Percentiles rank a stretch among this genome's conserved stretches.
Conservation (phyloP, 2,329 filamentous ascomycete species). For the Teratosphaeria destructans region DNA sequence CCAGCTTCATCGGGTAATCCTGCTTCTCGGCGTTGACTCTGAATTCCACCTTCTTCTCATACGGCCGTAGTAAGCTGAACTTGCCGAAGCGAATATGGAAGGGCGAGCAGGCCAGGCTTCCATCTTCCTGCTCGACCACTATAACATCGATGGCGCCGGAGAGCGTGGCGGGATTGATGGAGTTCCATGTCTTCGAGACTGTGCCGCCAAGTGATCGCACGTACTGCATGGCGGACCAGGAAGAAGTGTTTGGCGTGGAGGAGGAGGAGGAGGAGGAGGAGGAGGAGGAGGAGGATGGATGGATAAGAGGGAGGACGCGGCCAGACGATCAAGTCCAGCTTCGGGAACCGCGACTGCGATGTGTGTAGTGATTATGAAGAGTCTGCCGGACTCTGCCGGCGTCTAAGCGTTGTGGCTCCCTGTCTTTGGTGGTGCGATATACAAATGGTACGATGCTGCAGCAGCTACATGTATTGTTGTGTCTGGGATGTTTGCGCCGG, state of each 20-base stretch:
- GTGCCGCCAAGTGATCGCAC: slow-evolving; percentile 89
- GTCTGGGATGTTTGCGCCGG: background rate
- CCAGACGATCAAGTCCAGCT: background rate
- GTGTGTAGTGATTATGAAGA: background rate
- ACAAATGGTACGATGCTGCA: background rate
- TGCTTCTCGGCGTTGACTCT: slow-evolving; percentile 86
- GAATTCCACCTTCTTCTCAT: slow-evolving; percentile 98
- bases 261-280: background rate
- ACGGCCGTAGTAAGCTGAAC: slow-evolving; percentile 88
- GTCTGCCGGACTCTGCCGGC: background rate
- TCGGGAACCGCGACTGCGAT: background rate
- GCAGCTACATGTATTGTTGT: background rate
- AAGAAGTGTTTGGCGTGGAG: background rate
- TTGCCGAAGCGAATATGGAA: slow-evolving; percentile 99
- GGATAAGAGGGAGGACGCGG: background rate
- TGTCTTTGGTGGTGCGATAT: background rate
- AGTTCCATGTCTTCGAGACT: slow-evolving; percentile 98
- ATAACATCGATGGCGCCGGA: slow-evolving; percentile 98
- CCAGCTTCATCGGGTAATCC: slow-evolving; percentile 94
- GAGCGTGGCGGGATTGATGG: slow-evolving; percentile 93
- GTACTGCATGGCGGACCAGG: slow-evolving; percentile 71
- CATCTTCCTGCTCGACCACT: slow-evolving; percentile 93
- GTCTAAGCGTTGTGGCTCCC: background rate
- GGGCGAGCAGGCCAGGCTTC: slow-evolving; percentile 75
- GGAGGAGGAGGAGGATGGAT: background rate